Evolutionary conservation across 768 basidiomycete genomes (phyloP).

Genomic region (Termitomyces sp.): DNA sequence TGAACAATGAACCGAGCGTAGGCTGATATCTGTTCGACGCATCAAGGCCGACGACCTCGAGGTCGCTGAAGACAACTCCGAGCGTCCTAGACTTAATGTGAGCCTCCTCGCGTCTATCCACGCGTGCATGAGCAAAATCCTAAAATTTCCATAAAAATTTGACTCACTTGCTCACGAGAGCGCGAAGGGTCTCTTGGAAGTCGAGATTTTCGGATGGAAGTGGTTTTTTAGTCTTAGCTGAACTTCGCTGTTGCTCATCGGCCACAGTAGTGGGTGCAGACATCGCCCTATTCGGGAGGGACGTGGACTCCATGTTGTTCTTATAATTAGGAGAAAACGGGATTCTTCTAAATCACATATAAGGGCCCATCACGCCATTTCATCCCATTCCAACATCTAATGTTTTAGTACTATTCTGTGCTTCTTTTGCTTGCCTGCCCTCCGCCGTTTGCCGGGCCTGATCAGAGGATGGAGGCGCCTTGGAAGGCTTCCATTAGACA

Average conservation of each 20-base stretch:
- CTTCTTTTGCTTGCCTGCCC: too few species aligned
- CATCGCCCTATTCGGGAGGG: conserved; percentile 9
- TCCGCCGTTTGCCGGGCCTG: too few species aligned
- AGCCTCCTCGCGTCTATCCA: conserved; percentile 11
- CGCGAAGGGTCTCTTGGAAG: conserved; percentile 24
- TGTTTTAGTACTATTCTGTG: too few species aligned
- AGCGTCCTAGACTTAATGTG: conserved; percentile 30
- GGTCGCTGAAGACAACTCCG: conserved; percentile 47
- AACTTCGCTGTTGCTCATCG: neutral
- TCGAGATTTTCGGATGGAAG: conserved; percentile 20
- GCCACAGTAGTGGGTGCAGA: conserved; percentile 2
- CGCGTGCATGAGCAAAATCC: neutral
- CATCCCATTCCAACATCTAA: too few species aligned
- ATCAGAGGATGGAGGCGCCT: too few species aligned
- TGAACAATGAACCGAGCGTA: conserved; percentile 51
- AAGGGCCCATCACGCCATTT: too few species aligned
- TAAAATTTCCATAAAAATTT: neutral
- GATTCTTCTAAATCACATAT: too few species aligned
- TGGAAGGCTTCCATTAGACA: too few species aligned
- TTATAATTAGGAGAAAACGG: too few species aligned
- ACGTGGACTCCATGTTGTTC: conserved; percentile 5
- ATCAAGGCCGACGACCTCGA: conserved; percentile 48
- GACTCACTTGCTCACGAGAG: conserved; percentile 21
- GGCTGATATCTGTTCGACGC: conserved; percentile 39
- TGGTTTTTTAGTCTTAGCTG: neutral